phyloP scores from a whole-genome alignment of 2,329 filamentous ascomycete genomes.

The Phyllosticta paracitricarpa region DNA sequence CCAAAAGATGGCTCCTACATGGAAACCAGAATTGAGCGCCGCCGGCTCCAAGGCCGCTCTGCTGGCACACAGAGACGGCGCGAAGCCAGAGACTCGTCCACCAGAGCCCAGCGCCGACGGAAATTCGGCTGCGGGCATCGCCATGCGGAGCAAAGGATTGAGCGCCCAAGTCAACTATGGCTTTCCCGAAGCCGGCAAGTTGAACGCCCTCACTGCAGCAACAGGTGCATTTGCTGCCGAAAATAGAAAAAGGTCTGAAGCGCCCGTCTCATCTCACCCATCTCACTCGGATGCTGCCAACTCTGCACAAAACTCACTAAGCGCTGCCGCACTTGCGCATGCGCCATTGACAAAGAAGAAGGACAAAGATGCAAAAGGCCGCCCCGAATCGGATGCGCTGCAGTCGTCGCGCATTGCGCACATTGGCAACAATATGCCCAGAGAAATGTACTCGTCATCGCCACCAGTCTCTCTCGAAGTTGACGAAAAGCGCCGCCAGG shows the following conservation, averaged over 20 bases:
- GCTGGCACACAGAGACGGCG: slow-evolving; percentile 48
- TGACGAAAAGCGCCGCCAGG: slow-evolving; percentile 62
- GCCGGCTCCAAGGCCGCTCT: slow-evolving; percentile 67
- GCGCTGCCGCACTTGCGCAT: slow-evolving; percentile 61
- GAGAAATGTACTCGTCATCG: slow-evolving; percentile 67
- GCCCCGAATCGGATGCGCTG: slow-evolving; percentile 21
- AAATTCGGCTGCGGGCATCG: slow-evolving; percentile 59
- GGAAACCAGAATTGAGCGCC: slow-evolving; percentile 53
- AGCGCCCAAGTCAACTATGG: slow-evolving; percentile 37
- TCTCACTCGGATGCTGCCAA: slow-evolving; percentile 48
- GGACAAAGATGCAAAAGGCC: slow-evolving; percentile 21
- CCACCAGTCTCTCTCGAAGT: slow-evolving; percentile 63
- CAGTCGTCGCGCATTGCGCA: slow-evolving; percentile 29
- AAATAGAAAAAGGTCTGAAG: slow-evolving; percentile 52
- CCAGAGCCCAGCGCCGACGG: slow-evolving; percentile 37
- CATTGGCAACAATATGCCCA: slow-evolving; percentile 56
- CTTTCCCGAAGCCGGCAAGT: slow-evolving; percentile 42
- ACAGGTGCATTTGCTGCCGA: slow-evolving; percentile 59
- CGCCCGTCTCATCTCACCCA: slow-evolving; percentile 37
- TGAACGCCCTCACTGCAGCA: slow-evolving; percentile 63
- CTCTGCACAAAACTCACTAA: slow-evolving; percentile 58
- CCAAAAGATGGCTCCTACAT: slow-evolving; percentile 50
- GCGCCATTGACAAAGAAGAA: slow-evolving; percentile 32
- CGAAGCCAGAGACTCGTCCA: slow-evolving; percentile 35
- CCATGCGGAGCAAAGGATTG: slow-evolving; percentile 46